Conservation (phyloP, 208 protist genomes). For the Leishmania braziliensis region DNA sequence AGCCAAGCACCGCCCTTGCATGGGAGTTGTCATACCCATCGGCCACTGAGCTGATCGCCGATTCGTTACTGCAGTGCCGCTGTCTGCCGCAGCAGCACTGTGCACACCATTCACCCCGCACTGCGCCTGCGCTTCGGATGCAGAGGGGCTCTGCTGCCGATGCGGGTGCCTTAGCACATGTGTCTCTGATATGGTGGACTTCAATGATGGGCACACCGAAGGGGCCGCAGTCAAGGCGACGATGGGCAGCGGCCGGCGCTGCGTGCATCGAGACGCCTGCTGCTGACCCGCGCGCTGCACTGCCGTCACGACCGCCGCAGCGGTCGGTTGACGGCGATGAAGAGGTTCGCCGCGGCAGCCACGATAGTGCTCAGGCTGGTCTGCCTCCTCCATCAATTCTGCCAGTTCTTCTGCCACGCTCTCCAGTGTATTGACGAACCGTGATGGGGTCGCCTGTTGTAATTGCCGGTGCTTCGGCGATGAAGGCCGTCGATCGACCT, state of each 20-base stretch:
- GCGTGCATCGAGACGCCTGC: neutral
- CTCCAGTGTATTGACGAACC: conserved; percentile 9
- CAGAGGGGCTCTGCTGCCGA: neutral
- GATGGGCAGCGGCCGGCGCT: neutral
- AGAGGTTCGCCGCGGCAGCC: neutral
- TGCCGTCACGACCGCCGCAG: neutral
- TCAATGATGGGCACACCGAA: conserved; percentile 8
- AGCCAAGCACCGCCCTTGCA: neutral
- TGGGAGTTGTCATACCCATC: neutral
- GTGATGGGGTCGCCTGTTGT: neutral
- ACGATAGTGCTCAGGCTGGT: neutral
- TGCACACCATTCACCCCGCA: neutral
- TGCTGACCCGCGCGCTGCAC: neutral
- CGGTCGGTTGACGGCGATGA: conserved; percentile 1
- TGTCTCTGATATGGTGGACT: neutral
- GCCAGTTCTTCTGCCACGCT: conserved; percentile 22
- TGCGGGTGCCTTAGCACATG: neutral
- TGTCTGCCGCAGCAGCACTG: neutral
- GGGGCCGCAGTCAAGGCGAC: neutral
- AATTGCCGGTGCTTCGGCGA: neutral
- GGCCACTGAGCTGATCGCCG: neutral
- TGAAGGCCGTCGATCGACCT: neutral
- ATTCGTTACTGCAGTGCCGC: neutral
- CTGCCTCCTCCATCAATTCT: conserved; percentile 17
- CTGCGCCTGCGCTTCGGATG: neutral